phyloP scores from a whole-genome alignment of 2,329 filamentous ascomycete genomes.

The Colletotrichum lupini region DNA sequence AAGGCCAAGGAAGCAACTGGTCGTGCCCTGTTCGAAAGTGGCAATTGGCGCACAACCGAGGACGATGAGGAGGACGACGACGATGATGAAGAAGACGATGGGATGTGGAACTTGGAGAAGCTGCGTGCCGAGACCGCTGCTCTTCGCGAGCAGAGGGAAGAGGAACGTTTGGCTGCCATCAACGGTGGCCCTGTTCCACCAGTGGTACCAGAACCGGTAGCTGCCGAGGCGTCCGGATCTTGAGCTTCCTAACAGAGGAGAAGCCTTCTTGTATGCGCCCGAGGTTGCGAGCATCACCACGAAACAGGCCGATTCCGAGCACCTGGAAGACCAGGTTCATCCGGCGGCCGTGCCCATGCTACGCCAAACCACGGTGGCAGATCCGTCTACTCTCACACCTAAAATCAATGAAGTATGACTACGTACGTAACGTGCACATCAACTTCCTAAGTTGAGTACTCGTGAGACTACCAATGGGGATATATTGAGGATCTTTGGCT shows the following conservation, averaged over 20 bases:
- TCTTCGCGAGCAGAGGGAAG: slow-evolving; percentile 79
- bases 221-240: slow-evolving; percentile 30
- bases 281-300: slow-evolving; percentile 29
- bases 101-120: slow-evolving; percentile 82
- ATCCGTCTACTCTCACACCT: slow-evolving; percentile 34
- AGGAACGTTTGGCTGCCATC: slow-evolving; percentile 67
- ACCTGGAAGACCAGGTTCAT: slow-evolving; percentile 34
- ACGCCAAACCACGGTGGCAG: slow-evolving; percentile 30
- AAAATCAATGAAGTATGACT: slow-evolving; percentile 39
- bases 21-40: slow-evolving; percentile 94
- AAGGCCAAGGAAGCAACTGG: slow-evolving; percentile 96
- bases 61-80: slow-evolving; percentile 72
- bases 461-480: slow-evolving; percentile 25
- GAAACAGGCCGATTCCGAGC: slow-evolving; percentile 38
- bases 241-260: slow-evolving; percentile 24
- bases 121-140: slow-evolving; percentile 87
- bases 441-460: slow-evolving; percentile 10
- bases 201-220: slow-evolving; percentile 8
- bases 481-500: slow-evolving; percentile 13
- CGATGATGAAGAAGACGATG: slow-evolving; percentile 54
- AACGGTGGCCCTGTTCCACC: slow-evolving; percentile 37
- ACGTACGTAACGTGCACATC: slow-evolving; percentile 30
- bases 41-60: slow-evolving; percentile 78
- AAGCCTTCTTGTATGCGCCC: slow-evolving; percentile 28
- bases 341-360: slow-evolving; percentile 29